These are phyloP conservation scores for Didymella pinodella DNA, from an alignment of 2,329 filamentous ascomycete genomes.

Conservation along the genomic window DNA sequence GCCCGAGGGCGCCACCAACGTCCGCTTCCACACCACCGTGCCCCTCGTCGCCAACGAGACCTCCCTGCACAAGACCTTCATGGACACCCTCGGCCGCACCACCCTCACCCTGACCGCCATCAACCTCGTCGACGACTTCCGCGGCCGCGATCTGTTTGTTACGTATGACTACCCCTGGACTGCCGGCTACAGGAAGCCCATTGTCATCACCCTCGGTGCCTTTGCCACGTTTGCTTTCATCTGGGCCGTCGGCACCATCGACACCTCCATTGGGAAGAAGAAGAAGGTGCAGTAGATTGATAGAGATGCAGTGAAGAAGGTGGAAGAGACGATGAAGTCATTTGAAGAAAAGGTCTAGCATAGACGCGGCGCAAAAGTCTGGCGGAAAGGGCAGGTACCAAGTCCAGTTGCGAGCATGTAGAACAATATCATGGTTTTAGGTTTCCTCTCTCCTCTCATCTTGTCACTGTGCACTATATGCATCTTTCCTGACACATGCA, in stretches of 20 bases:
- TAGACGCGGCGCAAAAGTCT: background rate
- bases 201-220: slow-evolving; percentile 78
- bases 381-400: slow-evolving; percentile 10
- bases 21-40: slow-evolving; percentile 77
- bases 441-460: background rate
- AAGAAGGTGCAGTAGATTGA: slow-evolving; percentile 51
- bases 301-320: background rate
- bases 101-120: slow-evolving; percentile 79
- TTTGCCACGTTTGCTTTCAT: slow-evolving; percentile 76
- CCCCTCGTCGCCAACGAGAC: slow-evolving; percentile 70
- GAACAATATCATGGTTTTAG: slow-evolving; percentile 24
- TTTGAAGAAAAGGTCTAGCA: background rate
- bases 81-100: slow-evolving; percentile 91
- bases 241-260: slow-evolving; percentile 79
- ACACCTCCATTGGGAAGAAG: slow-evolving; percentile 78
- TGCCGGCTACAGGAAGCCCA: slow-evolving; percentile 82
- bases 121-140: slow-evolving; percentile 90
- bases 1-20: slow-evolving; percentile 88
- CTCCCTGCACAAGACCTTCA: slow-evolving; percentile 82
- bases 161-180: slow-evolving; percentile 83
- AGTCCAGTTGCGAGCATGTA: slow-evolving; percentile 28
- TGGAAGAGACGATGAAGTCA: background rate
- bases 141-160: slow-evolving; percentile 83
- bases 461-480: too few relatives aligned
- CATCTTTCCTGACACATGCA: too few relatives aligned